Base-by-base conservation (phyloP, 371 early-diverging fungal genomes). In the Syncephalastrum contaminatum region DNA sequence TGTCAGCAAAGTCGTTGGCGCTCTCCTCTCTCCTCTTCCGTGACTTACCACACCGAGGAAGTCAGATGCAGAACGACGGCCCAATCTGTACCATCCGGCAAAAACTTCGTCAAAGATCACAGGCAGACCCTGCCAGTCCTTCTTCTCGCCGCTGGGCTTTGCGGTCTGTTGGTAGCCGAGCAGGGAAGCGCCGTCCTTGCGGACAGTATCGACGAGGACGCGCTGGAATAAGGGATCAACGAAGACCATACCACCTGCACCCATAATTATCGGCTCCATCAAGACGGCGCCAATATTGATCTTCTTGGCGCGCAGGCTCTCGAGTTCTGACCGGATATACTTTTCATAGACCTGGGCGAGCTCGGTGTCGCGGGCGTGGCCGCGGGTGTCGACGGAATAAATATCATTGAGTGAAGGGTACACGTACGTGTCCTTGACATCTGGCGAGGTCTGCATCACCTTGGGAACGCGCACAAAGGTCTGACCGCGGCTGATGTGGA, bases 101-200 rank as follows among this genome's bases (percentile, higher is more conserved):
- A 91, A 91, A 15, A 92, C 89, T 66, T 93, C 94, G 72, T 93
- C 94, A 67, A 87, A 87, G 27, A 93, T 83, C 4, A 92, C 82
- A 39, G 92, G 90, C 14, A 91, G 45, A 21, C 84, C 81, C 60
- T 77, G 64, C 85, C 85, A 86, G 36, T 30, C 36, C 36, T 30
- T 30, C 36, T 5, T 8, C 12, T 30, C 36, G 14, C 64, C 62
- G 51, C 19, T 41, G 24, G 42, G 62, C 54, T 14, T 58, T 40
- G 48, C 58, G 43, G 0, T 47, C 16, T 51, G 58, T 30, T 24
- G 61, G 43, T 74, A 69, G 47, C 64, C 70, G 0, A 75, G 46
- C 5, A 74, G 24, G 2, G 67, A 61, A 16, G 75, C 72, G 2
- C 83, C 82, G 61, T 79, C 80, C 6, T 67, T 39, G 21, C 88